phyloP scores from a whole-genome alignment of 1,284 basidiomycete genomes.

The Cutaneotrichosporon sp. region DNA sequence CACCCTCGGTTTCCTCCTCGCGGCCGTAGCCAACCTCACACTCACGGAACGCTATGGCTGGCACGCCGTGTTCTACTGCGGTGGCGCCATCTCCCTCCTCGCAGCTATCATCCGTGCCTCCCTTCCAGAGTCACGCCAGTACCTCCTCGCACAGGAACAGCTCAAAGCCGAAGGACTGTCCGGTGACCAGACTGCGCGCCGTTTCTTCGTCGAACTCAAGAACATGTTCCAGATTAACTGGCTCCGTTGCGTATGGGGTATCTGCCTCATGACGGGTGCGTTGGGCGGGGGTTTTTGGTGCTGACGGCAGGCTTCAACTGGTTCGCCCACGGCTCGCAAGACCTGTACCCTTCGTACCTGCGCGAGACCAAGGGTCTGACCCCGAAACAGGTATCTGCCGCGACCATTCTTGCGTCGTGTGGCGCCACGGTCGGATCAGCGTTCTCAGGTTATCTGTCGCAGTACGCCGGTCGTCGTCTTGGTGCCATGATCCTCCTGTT shows the following conservation, averaged over 20 bases:
- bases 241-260: slow-evolving; percentile 73
- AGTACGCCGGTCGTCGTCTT: slow-evolving; percentile 80
- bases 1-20: slow-evolving; percentile 50
- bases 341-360: slow-evolving; percentile 24
- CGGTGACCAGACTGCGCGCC: slow-evolving; percentile 58
- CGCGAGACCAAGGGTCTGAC: slow-evolving; percentile 33
- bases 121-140: slow-evolving; percentile 74
- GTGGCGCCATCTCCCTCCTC: slow-evolving; percentile 61
- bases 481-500: slow-evolving; percentile 51
- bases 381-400: slow-evolving; percentile 63
- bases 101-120: slow-evolving; percentile 66
- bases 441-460: slow-evolving; percentile 70
- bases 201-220: slow-evolving; percentile 65
- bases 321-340: slow-evolving; percentile 61
- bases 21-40: slow-evolving; percentile 58
- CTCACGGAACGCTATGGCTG: slow-evolving; percentile 43
- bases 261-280: slow-evolving; percentile 44
- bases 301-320: slow-evolving; percentile 71
- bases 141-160: slow-evolving; percentile 47
- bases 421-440: slow-evolving; percentile 73
- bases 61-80: slow-evolving; percentile 50
- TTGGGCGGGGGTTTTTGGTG: neutral
- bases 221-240: slow-evolving; percentile 72
- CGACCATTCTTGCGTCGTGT: slow-evolving; percentile 72
- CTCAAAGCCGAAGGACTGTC: slow-evolving; percentile 44